phyloP scores from a whole-genome alignment of 179 eudicot species.

The Gypsophila paniculata region DNA sequence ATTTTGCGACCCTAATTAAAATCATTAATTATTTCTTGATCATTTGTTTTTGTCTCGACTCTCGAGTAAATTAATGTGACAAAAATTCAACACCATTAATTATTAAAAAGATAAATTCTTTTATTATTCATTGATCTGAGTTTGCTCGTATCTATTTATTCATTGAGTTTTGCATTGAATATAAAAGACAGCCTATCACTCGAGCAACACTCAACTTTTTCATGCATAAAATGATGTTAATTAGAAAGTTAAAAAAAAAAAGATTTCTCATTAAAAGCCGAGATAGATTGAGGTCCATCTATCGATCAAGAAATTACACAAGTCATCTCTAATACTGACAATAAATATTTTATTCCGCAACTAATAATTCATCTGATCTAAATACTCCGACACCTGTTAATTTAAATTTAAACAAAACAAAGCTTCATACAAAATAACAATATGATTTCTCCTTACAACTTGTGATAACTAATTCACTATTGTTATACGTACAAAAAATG shows the following conservation, averaged over 20 bases:
- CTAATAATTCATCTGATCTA: no score
- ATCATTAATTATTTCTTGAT: background rate
- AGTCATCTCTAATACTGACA: no score
- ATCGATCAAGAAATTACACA: background rate
- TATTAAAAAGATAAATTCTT: no score
- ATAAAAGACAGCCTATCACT: background rate
- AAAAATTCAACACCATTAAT: constrained; percentile 4
- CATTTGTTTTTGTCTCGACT: background rate
- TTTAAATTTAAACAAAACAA: no score
- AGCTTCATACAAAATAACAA: background rate
- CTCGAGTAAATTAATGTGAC: background rate
- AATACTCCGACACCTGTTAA: no score
- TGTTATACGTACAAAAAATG: constrained; percentile 5
- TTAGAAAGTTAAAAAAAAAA: background rate
- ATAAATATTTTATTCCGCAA: no score
- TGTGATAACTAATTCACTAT: background rate
- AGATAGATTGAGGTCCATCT: background rate
- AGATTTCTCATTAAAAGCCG: background rate
- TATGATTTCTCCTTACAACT: background rate
- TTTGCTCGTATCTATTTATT: no score
- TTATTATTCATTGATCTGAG: no score
- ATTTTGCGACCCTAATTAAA: constrained; percentile 11
- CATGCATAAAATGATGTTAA: background rate
- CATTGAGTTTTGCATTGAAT: background rate
- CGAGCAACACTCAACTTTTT: background rate